phyloP scores from a whole-genome alignment of 2,329 filamentous ascomycete genomes.

The Hypoxylon sp. region DNA sequence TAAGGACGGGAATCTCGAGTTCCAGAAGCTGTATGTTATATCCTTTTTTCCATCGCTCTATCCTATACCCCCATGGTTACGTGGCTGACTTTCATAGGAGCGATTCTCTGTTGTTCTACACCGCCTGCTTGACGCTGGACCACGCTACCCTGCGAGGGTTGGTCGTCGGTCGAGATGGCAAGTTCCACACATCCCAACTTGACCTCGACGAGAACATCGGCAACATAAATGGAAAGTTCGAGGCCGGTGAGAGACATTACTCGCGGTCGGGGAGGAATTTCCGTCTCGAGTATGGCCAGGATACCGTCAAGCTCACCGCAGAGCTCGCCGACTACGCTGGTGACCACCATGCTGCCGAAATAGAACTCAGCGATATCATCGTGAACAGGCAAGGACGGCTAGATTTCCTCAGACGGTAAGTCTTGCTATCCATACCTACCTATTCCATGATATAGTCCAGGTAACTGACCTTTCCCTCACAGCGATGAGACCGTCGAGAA shows the following conservation, averaged over 20 bases:
- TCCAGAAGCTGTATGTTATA: slow-evolving; percentile 36
- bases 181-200: slow-evolving; percentile 35
- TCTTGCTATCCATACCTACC: neutral
- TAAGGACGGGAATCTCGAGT: slow-evolving; percentile 37
- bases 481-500: slow-evolving; percentile 28
- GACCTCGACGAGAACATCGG: slow-evolving; percentile 39
- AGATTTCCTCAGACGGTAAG: slow-evolving; percentile 32
- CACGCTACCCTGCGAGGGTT: slow-evolving; percentile 29
- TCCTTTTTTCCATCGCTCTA: neutral
- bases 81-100: slow-evolving; percentile 29
- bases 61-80: neutral
- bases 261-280: slow-evolving; percentile 34
- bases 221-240: slow-evolving; percentile 41
- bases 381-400: slow-evolving; percentile 35
- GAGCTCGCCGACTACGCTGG: slow-evolving; percentile 37
- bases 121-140: slow-evolving; percentile 31
- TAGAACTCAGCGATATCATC: slow-evolving; percentile 31
- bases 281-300: slow-evolving; percentile 23
- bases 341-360: slow-evolving; percentile 32
- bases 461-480: slow-evolving; percentile 20
- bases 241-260: slow-evolving; percentile 32
- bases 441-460: slow-evolving; percentile 9
- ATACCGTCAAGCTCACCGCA: slow-evolving; percentile 26
- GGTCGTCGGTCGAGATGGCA: slow-evolving; percentile 36
- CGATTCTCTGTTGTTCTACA: slow-evolving; percentile 37